Conservation (phyloP, 23 red algal species). For the Gracilaria gracilis region DNA sequence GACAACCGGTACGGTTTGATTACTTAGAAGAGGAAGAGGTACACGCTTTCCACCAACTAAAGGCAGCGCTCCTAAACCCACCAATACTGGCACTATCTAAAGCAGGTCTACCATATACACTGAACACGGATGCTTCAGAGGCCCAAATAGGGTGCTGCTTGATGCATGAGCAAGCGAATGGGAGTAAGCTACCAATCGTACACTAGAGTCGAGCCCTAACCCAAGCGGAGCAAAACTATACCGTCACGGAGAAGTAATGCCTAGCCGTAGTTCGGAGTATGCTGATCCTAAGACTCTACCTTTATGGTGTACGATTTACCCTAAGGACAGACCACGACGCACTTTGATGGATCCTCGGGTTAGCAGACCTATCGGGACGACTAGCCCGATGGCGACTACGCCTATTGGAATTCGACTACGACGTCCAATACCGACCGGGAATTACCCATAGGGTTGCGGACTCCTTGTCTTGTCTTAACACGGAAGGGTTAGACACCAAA, state of each 20-base stretch:
- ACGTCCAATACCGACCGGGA: not conserved
- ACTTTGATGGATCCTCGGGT: constrained; percentile 41
- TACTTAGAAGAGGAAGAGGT: not conserved
- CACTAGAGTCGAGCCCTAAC: constrained; percentile 45
- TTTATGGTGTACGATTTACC: constrained; percentile 38
- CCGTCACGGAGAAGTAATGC: not conserved
- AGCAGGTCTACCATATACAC: not conserved
- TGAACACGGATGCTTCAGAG: constrained; percentile 21
- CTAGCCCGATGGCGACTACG: constrained; percentile 10
- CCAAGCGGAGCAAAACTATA: constrained; percentile 31
- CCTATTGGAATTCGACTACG: not conserved
- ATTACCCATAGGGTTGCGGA: constrained; percentile 16
- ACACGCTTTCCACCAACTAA: constrained; percentile 15
- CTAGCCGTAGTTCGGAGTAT: constrained; percentile 1
- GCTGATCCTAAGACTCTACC: constrained; percentile 1
- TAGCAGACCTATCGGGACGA: not conserved
- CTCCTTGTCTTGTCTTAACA: not conserved
- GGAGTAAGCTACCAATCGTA: constrained; percentile 15
- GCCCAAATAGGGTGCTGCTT: constrained; percentile 29
- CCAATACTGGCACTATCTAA: constrained; percentile 25
- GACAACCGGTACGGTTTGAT: not conserved
- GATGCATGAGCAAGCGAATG: constrained; percentile 28
- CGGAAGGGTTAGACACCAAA: not conserved
- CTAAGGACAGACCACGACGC: constrained; percentile 35
- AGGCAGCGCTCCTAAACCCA: not conserved